Conservation (phyloP, 2,329 filamentous ascomycete species). For the Kalaharituber pfeilii region DNA sequence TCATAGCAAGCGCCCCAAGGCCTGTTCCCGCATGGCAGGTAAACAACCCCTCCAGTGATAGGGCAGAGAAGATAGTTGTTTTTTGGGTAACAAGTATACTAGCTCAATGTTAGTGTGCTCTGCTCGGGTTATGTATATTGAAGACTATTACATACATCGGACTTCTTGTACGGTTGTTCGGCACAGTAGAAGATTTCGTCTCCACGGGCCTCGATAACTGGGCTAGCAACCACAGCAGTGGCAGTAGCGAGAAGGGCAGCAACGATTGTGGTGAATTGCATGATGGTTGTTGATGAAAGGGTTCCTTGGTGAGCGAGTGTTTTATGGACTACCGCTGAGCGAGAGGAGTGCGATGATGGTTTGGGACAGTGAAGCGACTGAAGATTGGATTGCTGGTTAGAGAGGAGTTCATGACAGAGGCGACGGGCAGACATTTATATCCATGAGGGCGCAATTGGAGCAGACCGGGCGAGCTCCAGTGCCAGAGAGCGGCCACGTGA, state of each 20-base stretch:
- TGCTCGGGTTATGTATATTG: no score
- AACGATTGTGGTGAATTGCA: constrained; percentile 2
- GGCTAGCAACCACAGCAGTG: not conserved
- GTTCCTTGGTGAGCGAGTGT: no score
- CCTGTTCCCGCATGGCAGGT: constrained; percentile 9
- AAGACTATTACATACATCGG: constrained; percentile 6
- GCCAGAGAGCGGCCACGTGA: no score
- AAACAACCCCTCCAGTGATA: constrained; percentile 9
- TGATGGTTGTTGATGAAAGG: constrained; percentile 2
- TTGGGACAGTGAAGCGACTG: no score
- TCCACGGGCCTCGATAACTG: constrained; percentile 1
- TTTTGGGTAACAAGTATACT: constrained; percentile 17
- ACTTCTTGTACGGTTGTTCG: constrained; percentile 6
- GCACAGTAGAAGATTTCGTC: constrained; percentile 6
- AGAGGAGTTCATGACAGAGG: no score
- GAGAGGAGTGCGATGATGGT: no score
- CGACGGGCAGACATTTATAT: no score
- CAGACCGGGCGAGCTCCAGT: no score
- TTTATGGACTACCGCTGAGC: no score
- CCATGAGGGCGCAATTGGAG: no score
- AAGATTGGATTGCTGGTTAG: no score
- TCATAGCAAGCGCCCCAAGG: constrained; percentile 9
- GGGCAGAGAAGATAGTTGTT: constrained; percentile 13
- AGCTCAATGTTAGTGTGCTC: not conserved
- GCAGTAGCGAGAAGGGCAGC: constrained; percentile 5